Evolutionary conservation across 108 stramenopile species (phyloP).

Genomic region (Tribonema minus): DNA sequence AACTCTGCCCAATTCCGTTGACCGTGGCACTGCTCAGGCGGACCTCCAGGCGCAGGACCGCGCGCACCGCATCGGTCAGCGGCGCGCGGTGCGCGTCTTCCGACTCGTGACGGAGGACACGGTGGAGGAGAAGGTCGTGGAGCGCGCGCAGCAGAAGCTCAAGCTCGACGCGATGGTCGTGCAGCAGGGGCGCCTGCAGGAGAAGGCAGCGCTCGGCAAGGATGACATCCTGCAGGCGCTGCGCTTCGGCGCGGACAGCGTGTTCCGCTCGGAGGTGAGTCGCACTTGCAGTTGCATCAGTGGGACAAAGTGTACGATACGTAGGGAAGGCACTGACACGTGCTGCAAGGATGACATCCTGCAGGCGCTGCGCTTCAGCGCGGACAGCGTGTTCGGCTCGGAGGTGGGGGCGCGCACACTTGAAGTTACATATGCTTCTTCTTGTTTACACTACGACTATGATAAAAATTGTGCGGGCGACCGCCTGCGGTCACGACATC

Average conservation of each 20-base stretch:
- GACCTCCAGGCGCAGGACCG: constrained; percentile 92
- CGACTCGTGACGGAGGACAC: constrained; percentile 88
- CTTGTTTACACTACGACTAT: too few species aligned
- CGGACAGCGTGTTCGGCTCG: constrained; percentile 56
- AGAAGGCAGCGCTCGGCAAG: constrained; percentile 65
- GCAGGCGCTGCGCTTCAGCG: constrained; percentile 56
- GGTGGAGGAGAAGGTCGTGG: constrained; percentile 81
- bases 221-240: constrained; percentile 61
- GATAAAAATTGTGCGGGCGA: constrained; percentile 63
- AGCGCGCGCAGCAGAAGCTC: constrained; percentile 66
- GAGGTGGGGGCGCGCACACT: constrained; percentile 45
- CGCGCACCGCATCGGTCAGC: constrained; percentile 83
- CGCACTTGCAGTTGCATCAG: too few species aligned
- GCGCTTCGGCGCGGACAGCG: constrained; percentile 59
- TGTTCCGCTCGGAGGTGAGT: constrained; percentile 57
- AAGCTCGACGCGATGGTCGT: constrained; percentile 71
- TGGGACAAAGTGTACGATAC: too few species aligned
- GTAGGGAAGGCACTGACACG: constrained; percentile 65
- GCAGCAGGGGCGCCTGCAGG: constrained; percentile 69
- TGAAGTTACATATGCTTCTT: too few species aligned
- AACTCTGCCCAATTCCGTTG: too few species aligned
- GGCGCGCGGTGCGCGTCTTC: constrained; percentile 71
- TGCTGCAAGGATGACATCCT: constrained; percentile 64
- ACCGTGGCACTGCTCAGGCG: too few species aligned
- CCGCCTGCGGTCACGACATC: constrained; percentile 64